Conservation (phyloP, 2,329 filamentous ascomycete species). For the Grosmannia huntii region DNA sequence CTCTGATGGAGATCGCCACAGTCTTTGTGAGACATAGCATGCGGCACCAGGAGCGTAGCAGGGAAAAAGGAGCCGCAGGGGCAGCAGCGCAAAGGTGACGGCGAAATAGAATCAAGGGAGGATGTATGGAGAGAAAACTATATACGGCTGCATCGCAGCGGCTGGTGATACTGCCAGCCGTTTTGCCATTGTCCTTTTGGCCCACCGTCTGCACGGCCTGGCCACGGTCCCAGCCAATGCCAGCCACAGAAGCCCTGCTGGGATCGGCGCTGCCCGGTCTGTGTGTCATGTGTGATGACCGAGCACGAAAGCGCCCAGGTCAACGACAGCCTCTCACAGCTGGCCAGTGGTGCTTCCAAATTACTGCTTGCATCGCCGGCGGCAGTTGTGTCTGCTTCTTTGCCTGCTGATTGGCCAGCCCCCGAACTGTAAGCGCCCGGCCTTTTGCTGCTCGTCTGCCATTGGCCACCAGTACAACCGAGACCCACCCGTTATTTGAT, state of each 20-base stretch:
- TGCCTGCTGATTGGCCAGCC: constrained; percentile 27
- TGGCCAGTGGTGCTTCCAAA: constrained; percentile 2
- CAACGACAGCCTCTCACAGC: not conserved
- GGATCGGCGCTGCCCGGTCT: not conserved
- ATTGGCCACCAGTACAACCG: constrained; percentile 4
- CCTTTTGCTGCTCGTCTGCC: not conserved
- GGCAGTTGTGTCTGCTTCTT: constrained; percentile 13
- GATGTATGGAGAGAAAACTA: not conserved
- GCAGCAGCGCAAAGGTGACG: not conserved
- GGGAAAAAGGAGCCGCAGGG: not conserved
- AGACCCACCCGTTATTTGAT: not conserved
- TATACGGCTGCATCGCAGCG: constrained; percentile 6
- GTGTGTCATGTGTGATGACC: not conserved
- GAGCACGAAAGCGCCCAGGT: not conserved
- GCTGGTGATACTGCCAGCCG: constrained; percentile 12
- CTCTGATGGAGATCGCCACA: constrained; percentile 5
- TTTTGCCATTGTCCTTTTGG: not conserved
- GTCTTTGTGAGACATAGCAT: constrained; percentile 8
- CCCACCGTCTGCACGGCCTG: too few relatives aligned
- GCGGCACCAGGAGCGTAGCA: constrained; percentile 5
- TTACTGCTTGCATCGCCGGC: constrained; percentile 13
- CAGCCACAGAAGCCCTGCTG: not conserved
- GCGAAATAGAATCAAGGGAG: not conserved
- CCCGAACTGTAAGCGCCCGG: constrained; percentile 16
- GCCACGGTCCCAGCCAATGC: too few relatives aligned